phyloP scores from a whole-genome alignment of 2,329 filamentous ascomycete genomes.

The Beauveria scarabaeidicola region DNA sequence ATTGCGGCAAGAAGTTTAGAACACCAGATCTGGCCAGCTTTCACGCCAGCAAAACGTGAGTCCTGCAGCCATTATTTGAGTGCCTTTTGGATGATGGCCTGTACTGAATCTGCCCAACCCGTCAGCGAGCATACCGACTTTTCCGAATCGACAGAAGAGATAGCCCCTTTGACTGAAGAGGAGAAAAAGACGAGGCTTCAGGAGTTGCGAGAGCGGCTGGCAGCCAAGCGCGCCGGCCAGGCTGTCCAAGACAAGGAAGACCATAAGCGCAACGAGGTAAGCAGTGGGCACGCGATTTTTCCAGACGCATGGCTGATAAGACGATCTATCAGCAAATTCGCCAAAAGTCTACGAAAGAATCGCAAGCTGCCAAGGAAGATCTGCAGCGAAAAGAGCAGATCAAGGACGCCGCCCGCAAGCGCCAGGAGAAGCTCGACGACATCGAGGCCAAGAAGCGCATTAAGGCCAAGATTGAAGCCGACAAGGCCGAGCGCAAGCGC shows the following conservation, averaged over 20 bases:
- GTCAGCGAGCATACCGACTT: slow-evolving; percentile 77
- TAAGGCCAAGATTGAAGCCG: slow-evolving; percentile 86
- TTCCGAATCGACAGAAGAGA: slow-evolving; percentile 84
- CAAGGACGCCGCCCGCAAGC: slow-evolving; percentile 82
- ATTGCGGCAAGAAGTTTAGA: slow-evolving; percentile 87
- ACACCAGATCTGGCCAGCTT: slow-evolving; percentile 76
- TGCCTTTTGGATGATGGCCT: background rate
- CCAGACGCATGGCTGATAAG: slow-evolving; percentile 10
- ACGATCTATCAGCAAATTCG: slow-evolving; percentile 49
- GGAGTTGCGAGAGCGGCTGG: slow-evolving; percentile 63
- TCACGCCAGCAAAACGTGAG: slow-evolving; percentile 78
- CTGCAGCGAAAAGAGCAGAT: slow-evolving; percentile 80
- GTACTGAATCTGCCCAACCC: background rate
- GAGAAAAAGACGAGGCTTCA: slow-evolving; percentile 76
- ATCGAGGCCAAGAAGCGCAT: slow-evolving; percentile 80
- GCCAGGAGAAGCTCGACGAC: slow-evolving; percentile 79
- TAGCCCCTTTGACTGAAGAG: slow-evolving; percentile 82
- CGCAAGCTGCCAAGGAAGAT: slow-evolving; percentile 83
- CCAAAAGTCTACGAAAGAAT: slow-evolving; percentile 81
- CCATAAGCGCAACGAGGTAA: slow-evolving; percentile 75
- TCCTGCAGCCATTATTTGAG: slow-evolving; percentile 8
- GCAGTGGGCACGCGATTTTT: background rate
- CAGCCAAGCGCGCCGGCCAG: slow-evolving; percentile 62
- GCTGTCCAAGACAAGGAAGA: slow-evolving; percentile 70
- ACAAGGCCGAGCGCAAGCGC: slow-evolving; percentile 79